These are phyloP conservation scores for Fusarium caatingaense DNA, from an alignment of 2,329 filamentous ascomycete genomes.

Conservation along the genomic window DNA sequence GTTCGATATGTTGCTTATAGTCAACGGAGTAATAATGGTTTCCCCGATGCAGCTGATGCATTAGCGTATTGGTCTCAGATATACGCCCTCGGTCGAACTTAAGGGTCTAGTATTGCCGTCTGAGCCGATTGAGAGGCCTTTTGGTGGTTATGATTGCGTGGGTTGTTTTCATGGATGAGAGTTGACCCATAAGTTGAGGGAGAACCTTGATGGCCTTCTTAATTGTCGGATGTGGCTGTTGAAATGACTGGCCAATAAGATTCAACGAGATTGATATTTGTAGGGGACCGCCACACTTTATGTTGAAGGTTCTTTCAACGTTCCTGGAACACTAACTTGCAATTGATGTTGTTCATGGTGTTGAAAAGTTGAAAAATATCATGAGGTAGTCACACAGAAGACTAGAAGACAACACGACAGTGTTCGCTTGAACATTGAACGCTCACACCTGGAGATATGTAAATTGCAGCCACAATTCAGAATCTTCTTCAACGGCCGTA, in stretches of 20 bases:
- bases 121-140: slow-evolving; percentile 34
- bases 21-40: background rate
- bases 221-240: slow-evolving; percentile 38
- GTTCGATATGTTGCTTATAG: background rate
- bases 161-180: slow-evolving; percentile 19
- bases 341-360: background rate
- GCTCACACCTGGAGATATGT: background rate
- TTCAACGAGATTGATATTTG: background rate
- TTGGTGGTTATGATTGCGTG: slow-evolving; percentile 23
- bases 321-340: slow-evolving; percentile 2
- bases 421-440: background rate
- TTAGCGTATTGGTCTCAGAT: background rate
- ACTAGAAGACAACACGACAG: rapidly evolving
- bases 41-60: background rate
- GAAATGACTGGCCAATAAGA: slow-evolving; percentile 27
- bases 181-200: slow-evolving; percentile 29
- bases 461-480: slow-evolving; percentile 27
- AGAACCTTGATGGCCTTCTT: slow-evolving; percentile 46
- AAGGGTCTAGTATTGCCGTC: slow-evolving; percentile 32
- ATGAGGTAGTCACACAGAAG: background rate
- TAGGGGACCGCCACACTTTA: slow-evolving; percentile 36
- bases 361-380: background rate
- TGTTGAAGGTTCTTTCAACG: slow-evolving; percentile 5
- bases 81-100: background rate
- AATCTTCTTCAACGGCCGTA: slow-evolving; percentile 12